These are phyloP conservation scores for Blastocystis sp. DNA, from an alignment of 352 stramenopile genomes.

Conservation along the genomic window DNA sequence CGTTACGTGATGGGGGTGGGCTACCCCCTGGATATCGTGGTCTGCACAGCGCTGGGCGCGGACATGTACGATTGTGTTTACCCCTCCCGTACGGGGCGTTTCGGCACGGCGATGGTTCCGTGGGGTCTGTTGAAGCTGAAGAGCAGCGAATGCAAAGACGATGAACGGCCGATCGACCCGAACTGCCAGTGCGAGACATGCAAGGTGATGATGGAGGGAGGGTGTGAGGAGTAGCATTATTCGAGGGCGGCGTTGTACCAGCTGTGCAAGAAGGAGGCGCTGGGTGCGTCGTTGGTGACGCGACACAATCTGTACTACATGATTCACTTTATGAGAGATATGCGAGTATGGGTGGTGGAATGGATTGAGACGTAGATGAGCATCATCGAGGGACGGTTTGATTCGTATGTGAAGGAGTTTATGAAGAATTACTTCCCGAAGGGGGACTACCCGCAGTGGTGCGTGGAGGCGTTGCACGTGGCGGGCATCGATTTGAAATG, in stretches of 20 bases:
- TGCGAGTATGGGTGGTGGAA: slow-evolving; percentile 71
- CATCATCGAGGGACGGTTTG: slow-evolving; percentile 78
- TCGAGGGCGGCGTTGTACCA: slow-evolving; percentile 77
- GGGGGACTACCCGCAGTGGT: slow-evolving; percentile 76
- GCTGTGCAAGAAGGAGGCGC: slow-evolving; percentile 78
- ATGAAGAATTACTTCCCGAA: slow-evolving; percentile 78
- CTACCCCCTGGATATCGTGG: slow-evolving; percentile 91
- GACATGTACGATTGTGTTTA: slow-evolving; percentile 97
- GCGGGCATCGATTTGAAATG: slow-evolving; percentile 73
- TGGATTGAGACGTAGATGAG: slow-evolving; percentile 71
- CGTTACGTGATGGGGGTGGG: slow-evolving; percentile 96
- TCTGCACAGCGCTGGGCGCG: slow-evolving; percentile 89
- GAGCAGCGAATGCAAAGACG: slow-evolving; percentile 74
- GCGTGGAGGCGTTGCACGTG: slow-evolving; percentile 76
- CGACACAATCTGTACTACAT: slow-evolving; percentile 83
- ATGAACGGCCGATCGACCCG: slow-evolving; percentile 77
- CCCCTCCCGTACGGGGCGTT: slow-evolving; percentile 88
- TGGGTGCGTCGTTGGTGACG: slow-evolving; percentile 78
- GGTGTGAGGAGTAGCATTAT: slow-evolving; percentile 73
- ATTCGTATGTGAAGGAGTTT: slow-evolving; percentile 78
- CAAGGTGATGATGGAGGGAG: slow-evolving; percentile 64
- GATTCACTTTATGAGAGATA: slow-evolving; percentile 77
- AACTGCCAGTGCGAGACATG: slow-evolving; percentile 78
- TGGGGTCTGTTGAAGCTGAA: slow-evolving; percentile 79
- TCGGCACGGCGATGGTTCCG: slow-evolving; percentile 86